Percentiles rank a stretch among this genome's conserved stretches.
phyloP scores from a whole-genome alignment of 2,329 filamentous ascomycete genomes.

The Sporothrix protearum region DNA sequence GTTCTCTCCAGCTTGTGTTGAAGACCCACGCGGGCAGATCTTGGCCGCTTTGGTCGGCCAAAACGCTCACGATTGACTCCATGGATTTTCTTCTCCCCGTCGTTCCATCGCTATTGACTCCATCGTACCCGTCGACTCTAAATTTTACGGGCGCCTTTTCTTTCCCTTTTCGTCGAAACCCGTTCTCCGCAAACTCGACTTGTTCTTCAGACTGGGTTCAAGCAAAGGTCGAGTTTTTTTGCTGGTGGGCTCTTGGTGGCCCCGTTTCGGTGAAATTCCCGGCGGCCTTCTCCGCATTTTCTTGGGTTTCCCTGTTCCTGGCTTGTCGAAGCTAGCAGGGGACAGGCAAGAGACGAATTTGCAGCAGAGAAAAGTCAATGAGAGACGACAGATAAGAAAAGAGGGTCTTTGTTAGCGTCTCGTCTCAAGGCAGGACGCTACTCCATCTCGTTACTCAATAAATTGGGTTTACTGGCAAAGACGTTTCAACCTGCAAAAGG shows the following conservation, averaged over 20 bases:
- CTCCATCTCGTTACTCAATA: background rate
- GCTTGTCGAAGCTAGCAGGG: constrained; percentile 6
- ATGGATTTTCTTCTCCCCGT: background rate
- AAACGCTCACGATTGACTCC: background rate
- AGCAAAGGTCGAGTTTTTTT: background rate
- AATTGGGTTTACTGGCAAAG: background rate
- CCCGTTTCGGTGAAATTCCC: constrained; percentile 10
- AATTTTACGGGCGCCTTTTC: constrained; percentile 18
- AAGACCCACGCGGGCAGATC: background rate
- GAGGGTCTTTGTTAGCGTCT: background rate
- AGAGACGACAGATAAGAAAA: background rate
- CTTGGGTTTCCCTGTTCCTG: background rate
- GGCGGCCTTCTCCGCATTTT: constrained; percentile 21
- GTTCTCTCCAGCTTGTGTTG: background rate
- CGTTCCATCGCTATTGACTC: background rate
- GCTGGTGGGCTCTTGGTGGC: background rate
- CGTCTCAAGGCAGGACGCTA: constrained; percentile 2
- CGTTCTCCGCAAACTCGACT: background rate
- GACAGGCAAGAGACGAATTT: background rate
- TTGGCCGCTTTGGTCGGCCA: background rate
- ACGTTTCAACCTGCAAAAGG: background rate
- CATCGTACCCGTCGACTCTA: background rate
- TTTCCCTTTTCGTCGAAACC: constrained; percentile 22
- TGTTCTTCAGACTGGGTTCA: background rate
- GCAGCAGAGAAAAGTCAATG: background rate